Evolutionary conservation across 2,329 filamentous ascomycete species (phyloP).

Genomic region (Colletotrichum lupini): DNA sequence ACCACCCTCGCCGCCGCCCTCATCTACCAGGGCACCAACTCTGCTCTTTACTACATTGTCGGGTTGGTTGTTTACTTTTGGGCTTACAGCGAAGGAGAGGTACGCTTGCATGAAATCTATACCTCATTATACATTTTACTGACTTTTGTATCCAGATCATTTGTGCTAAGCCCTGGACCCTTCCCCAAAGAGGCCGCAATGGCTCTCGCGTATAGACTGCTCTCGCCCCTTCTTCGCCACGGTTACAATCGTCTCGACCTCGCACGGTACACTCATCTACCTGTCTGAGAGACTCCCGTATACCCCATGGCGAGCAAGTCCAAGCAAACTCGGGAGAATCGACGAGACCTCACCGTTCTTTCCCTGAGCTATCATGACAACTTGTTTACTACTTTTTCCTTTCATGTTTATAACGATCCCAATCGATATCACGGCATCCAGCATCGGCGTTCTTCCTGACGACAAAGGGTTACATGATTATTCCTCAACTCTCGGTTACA

Average conservation of each 20-base stretch:
- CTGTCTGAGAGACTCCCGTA: constrained; percentile 19
- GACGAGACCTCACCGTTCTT: constrained; percentile 21
- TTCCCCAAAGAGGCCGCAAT: constrained; percentile 64
- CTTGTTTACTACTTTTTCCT: constrained; percentile 12
- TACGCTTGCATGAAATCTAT: constrained; percentile 48
- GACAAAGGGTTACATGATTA: constrained; percentile 12
- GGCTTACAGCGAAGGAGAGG: constrained; percentile 98
- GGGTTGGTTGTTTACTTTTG: constrained; percentile 92
- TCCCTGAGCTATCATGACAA: constrained; percentile 29
- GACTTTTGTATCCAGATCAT: constrained; percentile 62
- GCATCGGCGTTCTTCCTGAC: constrained; percentile 35
- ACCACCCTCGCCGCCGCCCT: constrained; percentile 79
- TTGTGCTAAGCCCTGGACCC: constrained; percentile 76
- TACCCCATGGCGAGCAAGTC: constrained; percentile 9
- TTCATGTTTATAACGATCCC: constrained; percentile 31
- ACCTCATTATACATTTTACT: constrained; percentile 32
- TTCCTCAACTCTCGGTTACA: constrained; percentile 3
- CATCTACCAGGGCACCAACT: constrained; percentile 92
- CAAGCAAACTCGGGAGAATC: constrained; percentile 23
- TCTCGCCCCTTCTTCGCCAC: neutral
- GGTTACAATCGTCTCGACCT: constrained; percentile 17
- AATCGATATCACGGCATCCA: constrained; percentile 36
- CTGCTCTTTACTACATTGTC: constrained; percentile 90
- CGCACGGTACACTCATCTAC: neutral
- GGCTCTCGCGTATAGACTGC: constrained; percentile 34